These are phyloP conservation scores for Strobilomyces echinocephalus DNA, from an alignment of 768 basidiomycete genomes.

Conservation along the genomic window DNA sequence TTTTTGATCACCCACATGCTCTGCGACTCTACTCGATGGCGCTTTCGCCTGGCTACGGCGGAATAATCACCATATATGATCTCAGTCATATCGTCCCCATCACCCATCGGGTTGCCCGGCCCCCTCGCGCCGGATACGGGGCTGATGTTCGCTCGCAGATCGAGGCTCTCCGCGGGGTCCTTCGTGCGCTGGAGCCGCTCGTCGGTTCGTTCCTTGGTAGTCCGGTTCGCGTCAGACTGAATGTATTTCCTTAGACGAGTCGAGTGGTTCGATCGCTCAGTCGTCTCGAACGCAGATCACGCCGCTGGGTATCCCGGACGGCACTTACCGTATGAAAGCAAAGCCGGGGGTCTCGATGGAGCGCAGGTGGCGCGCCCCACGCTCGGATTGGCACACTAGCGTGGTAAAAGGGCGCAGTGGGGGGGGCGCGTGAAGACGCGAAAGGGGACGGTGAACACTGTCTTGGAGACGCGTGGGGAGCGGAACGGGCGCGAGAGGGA, in stretches of 20 bases:
- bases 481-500: no score
- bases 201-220: not conserved
- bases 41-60: not conserved
- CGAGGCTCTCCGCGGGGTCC: not conserved
- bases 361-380: no score
- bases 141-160: not conserved
- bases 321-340: not conserved
- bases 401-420: no score
- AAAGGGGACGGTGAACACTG: no score
- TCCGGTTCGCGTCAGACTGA: no score
- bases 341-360: not conserved
- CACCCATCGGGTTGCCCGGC: not conserved
- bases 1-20: not conserved
- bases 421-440: no score
- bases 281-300: not conserved
- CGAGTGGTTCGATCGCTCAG: not conserved
- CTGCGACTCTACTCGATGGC: not conserved
- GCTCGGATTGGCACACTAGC: no score
- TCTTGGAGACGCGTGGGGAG: no score
- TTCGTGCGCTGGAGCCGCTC: not conserved
- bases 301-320: not conserved
- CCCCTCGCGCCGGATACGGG: not conserved
- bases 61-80: not conserved
- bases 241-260: not conserved
- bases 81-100: not conserved